Percentiles rank a stretch among this genome's conserved stretches.
Evolutionary conservation across 768 basidiomycete species (phyloP).

Genomic region (Boletus coccyginus): DNA sequence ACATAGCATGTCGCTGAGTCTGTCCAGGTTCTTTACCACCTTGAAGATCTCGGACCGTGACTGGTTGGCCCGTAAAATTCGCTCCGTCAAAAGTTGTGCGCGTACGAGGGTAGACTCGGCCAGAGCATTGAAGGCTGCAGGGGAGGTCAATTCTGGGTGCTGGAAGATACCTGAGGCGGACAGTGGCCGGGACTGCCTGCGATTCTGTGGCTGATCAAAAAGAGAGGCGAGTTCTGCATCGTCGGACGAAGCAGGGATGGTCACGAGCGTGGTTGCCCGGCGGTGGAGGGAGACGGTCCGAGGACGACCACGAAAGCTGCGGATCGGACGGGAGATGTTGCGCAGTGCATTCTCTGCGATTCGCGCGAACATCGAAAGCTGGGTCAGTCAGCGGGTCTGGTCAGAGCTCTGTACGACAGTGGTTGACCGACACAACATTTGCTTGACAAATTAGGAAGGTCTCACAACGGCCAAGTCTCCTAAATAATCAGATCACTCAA

Average conservation of each 20-base stretch:
- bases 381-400: no score
- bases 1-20: constrained; percentile 94
- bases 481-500: neutral
- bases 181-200: constrained; percentile 38
- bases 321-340: constrained; percentile 33
- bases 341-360: constrained; percentile 40
- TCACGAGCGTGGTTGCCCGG: constrained; percentile 39
- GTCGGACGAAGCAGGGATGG: constrained; percentile 60
- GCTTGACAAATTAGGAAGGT: constrained; percentile 17
- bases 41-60: constrained; percentile 72
- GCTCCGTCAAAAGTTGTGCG: constrained; percentile 78
- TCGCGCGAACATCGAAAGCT: constrained; percentile 34
- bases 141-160: constrained; percentile 68
- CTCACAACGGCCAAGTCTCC: neutral
- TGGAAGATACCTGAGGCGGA: constrained; percentile 80
- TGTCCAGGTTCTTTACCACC: constrained; percentile 94
- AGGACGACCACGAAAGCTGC: constrained; percentile 41
- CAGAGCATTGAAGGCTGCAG: constrained; percentile 65
- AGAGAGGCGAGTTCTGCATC: constrained; percentile 65
- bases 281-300: constrained; percentile 12
- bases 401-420: neutral
- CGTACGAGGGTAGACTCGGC: constrained; percentile 78
- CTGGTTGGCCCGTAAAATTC: constrained; percentile 73
- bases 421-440: neutral
- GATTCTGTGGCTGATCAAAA: constrained; percentile 62